Base-by-base conservation (phyloP, 208 protist species). In the Porcisia hertigi region DNA sequence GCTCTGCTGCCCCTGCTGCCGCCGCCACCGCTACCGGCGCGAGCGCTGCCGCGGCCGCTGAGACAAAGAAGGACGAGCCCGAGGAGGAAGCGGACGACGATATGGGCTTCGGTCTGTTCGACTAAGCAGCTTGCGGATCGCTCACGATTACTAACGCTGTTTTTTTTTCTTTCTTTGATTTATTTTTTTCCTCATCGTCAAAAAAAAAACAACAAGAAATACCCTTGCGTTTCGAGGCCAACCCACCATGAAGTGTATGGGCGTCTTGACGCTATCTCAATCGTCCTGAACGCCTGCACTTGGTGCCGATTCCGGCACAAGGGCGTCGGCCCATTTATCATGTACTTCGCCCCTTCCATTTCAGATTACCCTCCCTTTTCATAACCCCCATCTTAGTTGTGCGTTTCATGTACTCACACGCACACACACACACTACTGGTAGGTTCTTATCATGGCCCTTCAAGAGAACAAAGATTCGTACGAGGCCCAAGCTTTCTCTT, bases 41-140 rank as follows among this genome's bases (percentile, higher is more conserved):
- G 52, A 73, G 75, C 39, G 82, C 90, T 23, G 90, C 91, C 70
- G 79, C 87, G 14, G 77, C 86, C 41, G 88, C 84, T 20, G 81
- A 78, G 34, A 73, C 83, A 23, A 83, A 91, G 75, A 78, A 85
- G 67, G 91, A 90, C 75, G 81, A 78, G 71, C 82, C 82, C 14
- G 92, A 95, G 77, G 90, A 94, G 72, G 91, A 97, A 75, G 92
- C 86, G 49, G 93, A 97, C 58, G 95, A 96, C 75, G 90, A 92
- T 45, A 96, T 96, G 92, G 94, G 90, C 77, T 96, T 97, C 69
- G 94, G 92, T 84, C 93, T 97, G 64, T 97, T 98, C 70, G 94
- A 97, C 85, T 97, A 92, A 90, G 72, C 25, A n/a, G 0, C 8
- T 12, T 52, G 47, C 1, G 8, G 47, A 52, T 12, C 8, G 47